Conservation (phyloP, 2,329 filamentous ascomycete genomes). For the Stenocarpella maydis region DNA sequence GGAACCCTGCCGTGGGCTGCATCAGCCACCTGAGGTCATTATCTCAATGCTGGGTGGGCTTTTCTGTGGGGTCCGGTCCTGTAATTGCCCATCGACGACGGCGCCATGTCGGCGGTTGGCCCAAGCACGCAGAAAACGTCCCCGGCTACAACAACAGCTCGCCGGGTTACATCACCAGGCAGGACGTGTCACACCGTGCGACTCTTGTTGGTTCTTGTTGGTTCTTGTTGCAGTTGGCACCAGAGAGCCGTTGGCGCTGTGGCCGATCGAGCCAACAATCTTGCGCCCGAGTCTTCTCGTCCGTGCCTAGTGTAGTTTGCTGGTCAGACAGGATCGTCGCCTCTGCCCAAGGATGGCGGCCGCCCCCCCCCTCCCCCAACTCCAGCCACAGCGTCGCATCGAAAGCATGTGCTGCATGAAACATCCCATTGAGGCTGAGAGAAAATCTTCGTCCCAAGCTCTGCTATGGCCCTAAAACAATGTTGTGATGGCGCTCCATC, state of each 20-base stretch:
- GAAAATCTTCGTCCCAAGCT: constrained; percentile 23
- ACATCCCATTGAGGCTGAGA: constrained; percentile 23
- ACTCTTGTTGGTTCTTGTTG: not conserved
- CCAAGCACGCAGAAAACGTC: constrained; percentile 3
- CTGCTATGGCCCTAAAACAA: not conserved
- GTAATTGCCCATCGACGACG: not conserved
- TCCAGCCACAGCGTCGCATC: constrained; percentile 12
- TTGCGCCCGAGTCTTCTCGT: not conserved
- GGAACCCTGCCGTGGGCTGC: constrained; percentile 13
- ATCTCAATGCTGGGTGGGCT: not conserved
- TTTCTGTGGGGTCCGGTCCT: not conserved
- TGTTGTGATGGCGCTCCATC: not conserved
- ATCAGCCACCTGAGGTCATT: constrained; percentile 8
- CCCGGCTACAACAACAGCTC: not conserved
- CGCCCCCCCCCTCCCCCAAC: not conserved
- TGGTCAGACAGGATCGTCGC: constrained; percentile 11
- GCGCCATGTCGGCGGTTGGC: constrained; percentile 28
- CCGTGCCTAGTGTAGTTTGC: not conserved
- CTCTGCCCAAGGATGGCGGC: not conserved
- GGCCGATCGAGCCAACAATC: constrained; percentile 25
- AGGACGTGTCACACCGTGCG: constrained; percentile 10
- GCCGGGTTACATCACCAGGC: constrained; percentile 19
- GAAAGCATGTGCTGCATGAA: constrained; percentile 17
- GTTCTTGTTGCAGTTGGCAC: constrained; percentile 8
- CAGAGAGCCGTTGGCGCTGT: constrained; percentile 3